phyloP scores from a whole-genome alignment of 2,329 filamentous ascomycete genomes.

The Mollisiaceae sp. region DNA sequence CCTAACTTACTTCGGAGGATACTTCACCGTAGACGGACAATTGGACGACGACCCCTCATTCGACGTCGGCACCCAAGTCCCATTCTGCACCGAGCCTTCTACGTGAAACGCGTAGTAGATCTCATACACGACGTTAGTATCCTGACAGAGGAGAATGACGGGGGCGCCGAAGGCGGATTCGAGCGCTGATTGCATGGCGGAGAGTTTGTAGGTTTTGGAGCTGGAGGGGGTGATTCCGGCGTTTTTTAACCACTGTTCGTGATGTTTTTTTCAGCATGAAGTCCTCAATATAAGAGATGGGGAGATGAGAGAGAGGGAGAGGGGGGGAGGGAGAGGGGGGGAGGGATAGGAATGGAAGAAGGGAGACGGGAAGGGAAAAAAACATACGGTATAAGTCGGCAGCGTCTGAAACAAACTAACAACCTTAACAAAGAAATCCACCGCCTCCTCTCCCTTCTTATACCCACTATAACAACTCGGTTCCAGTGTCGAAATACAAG shows the following conservation, averaged over 20 bases:
- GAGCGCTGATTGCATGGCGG: slow-evolving; percentile 49
- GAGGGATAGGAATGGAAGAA: no score
- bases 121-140: slow-evolving; percentile 51
- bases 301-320: background rate
- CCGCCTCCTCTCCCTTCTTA: slow-evolving; percentile 64
- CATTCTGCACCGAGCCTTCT: slow-evolving; percentile 55
- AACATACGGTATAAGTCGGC: slow-evolving; percentile 64
- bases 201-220: slow-evolving; percentile 48
- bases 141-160: slow-evolving; percentile 51
- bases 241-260: slow-evolving; percentile 55
- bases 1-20: background rate
- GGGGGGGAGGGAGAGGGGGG: no score
- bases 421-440: slow-evolving; percentile 71
- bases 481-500: slow-evolving; percentile 72
- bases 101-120: slow-evolving; percentile 60
- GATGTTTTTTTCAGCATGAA: no score
- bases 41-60: slow-evolving; percentile 32
- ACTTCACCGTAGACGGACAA: slow-evolving; percentile 62
- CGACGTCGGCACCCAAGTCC: slow-evolving; percentile 50
- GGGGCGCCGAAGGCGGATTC: slow-evolving; percentile 51
- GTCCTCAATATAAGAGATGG: background rate
- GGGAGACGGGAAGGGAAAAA: no score
- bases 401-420: slow-evolving; percentile 70
- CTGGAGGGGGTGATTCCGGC: slow-evolving; percentile 64
- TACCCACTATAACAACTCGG: slow-evolving; percentile 69